phyloP scores from a whole-genome alignment of 345 rosid genomes.

The Citrus unshiu region DNA sequence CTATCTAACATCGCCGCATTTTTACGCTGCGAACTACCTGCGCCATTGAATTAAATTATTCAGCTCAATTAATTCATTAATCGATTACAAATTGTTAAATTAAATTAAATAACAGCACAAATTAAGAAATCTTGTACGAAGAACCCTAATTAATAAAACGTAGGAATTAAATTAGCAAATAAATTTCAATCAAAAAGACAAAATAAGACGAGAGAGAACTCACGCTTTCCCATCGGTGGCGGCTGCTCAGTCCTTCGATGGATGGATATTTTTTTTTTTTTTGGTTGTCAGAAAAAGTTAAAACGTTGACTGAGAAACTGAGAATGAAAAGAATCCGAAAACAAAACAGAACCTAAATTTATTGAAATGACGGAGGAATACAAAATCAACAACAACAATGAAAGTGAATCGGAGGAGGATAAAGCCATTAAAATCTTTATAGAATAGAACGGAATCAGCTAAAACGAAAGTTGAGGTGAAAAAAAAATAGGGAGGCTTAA shows the following conservation, averaged over 20 bases:
- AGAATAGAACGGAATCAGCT: not conserved
- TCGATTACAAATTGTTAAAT: too few species aligned
- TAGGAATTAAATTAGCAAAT: not conserved
- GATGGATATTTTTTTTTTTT: not conserved
- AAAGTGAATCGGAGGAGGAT: slow-evolving; percentile 35
- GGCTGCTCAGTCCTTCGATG: slow-evolving; percentile 8
- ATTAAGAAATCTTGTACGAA: not conserved
- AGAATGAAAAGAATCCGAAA: slow-evolving; percentile 17
- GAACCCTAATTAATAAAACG: not conserved
- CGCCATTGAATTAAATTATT: not conserved
- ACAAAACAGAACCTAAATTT: slow-evolving; percentile 26
- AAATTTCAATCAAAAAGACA: not conserved
- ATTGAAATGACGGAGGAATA: slow-evolving; percentile 16
- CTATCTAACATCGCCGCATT: slow-evolving; percentile 56
- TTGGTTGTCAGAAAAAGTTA: slow-evolving; percentile 25
- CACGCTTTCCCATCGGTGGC: slow-evolving; percentile 73
- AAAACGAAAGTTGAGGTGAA: not conserved
- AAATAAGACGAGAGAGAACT: slow-evolving; percentile 19
- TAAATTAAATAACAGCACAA: not conserved
- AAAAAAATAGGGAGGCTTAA: not conserved
- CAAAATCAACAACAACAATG: slow-evolving; percentile 10
- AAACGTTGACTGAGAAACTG: slow-evolving; percentile 37
- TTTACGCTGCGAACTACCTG: slow-evolving; percentile 55
- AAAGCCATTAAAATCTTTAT: slow-evolving; percentile 53
- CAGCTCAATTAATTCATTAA: too few species aligned